Evolutionary conservation across 768 basidiomycete species (phyloP).

Genomic region (Phylloporus rhodoxanthus): DNA sequence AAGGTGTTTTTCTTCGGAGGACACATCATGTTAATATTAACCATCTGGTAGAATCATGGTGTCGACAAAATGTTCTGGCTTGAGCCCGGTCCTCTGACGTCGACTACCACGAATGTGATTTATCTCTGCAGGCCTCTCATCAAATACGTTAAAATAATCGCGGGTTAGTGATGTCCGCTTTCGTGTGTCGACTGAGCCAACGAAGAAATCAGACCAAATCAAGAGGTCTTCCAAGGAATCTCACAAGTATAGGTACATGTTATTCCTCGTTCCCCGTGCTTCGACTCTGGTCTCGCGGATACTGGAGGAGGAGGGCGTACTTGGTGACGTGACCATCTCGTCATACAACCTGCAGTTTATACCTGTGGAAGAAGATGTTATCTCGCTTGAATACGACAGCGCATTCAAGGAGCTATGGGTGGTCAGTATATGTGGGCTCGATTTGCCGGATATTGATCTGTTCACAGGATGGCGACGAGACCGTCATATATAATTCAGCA

Average conservation of each 20-base stretch:
- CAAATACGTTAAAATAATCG: constrained; percentile 80
- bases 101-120: constrained; percentile 82
- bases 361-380: constrained; percentile 85
- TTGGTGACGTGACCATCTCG: constrained; percentile 86
- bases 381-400: constrained; percentile 82
- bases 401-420: constrained; percentile 89
- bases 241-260: constrained; percentile 75
- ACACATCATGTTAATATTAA: constrained; percentile 5
- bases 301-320: constrained; percentile 94
- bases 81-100: constrained; percentile 78
- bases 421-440: constrained; percentile 42
- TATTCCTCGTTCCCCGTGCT: constrained; percentile 81
- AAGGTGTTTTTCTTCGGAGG: constrained; percentile 51
- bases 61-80: constrained; percentile 99
- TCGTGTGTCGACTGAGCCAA: constrained; percentile 18
- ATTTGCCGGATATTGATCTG: background rate
- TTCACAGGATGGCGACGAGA: constrained; percentile 85
- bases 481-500: constrained; percentile 81
- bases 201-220: constrained; percentile 69
- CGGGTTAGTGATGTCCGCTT: constrained; percentile 49
- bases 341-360: constrained; percentile 92
- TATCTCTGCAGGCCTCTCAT: constrained; percentile 90
- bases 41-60: constrained; percentile 77
- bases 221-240: constrained; percentile 68
- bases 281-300: constrained; percentile 83